Conservation (phyloP, 179 eudicot genomes). For the Spinacia oleracea region DNA sequence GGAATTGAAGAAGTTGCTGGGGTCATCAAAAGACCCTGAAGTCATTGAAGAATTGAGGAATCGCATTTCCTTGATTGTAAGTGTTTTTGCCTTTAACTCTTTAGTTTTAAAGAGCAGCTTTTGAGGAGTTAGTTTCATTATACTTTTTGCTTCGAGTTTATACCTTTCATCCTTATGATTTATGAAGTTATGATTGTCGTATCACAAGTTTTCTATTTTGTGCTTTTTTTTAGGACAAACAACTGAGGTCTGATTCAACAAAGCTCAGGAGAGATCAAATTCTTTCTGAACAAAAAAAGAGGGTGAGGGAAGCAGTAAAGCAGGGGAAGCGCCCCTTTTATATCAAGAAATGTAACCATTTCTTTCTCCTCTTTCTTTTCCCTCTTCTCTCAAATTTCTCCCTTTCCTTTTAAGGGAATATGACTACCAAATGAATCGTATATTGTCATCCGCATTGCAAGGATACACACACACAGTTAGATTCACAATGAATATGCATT, state of each 20-base stretch:
- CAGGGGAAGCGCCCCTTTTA: conserved; percentile 88
- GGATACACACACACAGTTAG: conserved; percentile 1
- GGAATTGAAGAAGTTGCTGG: conserved; percentile 64
- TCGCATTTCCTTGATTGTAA: conserved; percentile 65
- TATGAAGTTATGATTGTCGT: background rate
- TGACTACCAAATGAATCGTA: background rate
- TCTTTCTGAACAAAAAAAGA: conserved; percentile 84
- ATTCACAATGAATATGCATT: background rate
- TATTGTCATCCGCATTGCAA: background rate
- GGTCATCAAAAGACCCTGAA: conserved; percentile 60
- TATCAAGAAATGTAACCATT: conserved; percentile 68
- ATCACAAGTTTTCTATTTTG: conserved; percentile 20
- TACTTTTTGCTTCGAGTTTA: background rate
- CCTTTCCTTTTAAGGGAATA: background rate
- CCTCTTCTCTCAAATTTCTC: background rate
- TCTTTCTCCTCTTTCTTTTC: conserved; percentile 20
- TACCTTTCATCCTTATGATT: background rate
- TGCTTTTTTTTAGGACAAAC: conserved; percentile 55
- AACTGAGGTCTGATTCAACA: conserved; percentile 59
- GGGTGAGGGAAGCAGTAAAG: conserved; percentile 83
- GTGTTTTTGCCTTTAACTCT: conserved; percentile 23
- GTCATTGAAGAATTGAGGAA: conserved; percentile 46
- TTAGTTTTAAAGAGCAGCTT: background rate
- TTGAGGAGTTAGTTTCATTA: background rate
- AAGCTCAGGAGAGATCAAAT: conserved; percentile 58